A percentile compares a stretch with the other conserved stretches of the same genome.
phyloP scores from a whole-genome alignment of 2,329 filamentous ascomycete genomes.

The Plectosphaerella plurivora region DNA sequence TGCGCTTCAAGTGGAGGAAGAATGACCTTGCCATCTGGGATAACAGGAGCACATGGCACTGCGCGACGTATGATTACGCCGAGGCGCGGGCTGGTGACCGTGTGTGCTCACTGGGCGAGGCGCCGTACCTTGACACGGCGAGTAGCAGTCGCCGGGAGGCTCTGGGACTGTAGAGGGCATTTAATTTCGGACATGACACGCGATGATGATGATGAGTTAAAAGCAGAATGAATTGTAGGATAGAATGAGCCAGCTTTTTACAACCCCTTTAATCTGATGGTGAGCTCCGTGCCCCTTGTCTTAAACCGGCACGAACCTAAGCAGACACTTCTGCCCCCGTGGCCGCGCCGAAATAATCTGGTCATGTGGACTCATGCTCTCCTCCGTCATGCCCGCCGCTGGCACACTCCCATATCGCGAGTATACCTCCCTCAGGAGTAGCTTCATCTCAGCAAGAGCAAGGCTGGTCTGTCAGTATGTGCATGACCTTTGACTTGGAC shows the following conservation, averaged over 20 bases:
- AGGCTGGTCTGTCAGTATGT: background rate
- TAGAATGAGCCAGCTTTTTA: background rate
- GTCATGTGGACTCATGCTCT: constrained; percentile 8
- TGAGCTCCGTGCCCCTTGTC: no score
- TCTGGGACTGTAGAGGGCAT: constrained; percentile 13
- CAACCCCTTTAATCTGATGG: no score
- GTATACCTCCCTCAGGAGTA: constrained; percentile 3
- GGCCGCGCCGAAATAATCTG: constrained; percentile 7
- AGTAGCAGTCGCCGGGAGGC: constrained; percentile 34
- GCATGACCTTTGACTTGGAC: no score
- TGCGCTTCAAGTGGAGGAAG: constrained; percentile 47
- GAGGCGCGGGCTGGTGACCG: constrained; percentile 36
- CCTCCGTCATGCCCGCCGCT: background rate
- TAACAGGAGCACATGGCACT: constrained; percentile 47
- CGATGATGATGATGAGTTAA: background rate
- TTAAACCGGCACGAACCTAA: constrained; percentile 1
- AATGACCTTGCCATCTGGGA: constrained; percentile 63
- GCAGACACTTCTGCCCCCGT: constrained; percentile 1
- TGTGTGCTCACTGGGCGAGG: constrained; percentile 36
- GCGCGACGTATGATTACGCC: constrained; percentile 58
- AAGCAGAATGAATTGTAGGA: background rate
- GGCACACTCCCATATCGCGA: background rate
- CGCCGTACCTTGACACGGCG: constrained; percentile 33
- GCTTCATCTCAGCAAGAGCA: constrained; percentile 5
- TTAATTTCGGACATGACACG: background rate